These are phyloP conservation scores for Ophidiomyces ophidiicola DNA, from an alignment of 2,329 filamentous ascomycete species.

Conservation along the genomic window DNA sequence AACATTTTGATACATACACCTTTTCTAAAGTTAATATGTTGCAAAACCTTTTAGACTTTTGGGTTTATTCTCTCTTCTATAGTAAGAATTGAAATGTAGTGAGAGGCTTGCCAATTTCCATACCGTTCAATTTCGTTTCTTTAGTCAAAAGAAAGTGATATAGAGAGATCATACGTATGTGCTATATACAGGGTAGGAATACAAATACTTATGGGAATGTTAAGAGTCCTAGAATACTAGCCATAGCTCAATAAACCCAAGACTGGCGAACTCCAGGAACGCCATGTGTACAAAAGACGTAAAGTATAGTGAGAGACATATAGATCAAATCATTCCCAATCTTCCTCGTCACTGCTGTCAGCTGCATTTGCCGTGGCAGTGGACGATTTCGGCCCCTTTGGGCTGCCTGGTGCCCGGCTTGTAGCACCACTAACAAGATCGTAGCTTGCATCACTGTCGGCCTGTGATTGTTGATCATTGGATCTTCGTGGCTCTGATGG, in stretches of 20 bases:
- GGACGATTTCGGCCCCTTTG: slow-evolving; percentile 43
- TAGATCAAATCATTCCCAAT: slow-evolving; percentile 53
- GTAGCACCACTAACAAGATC: slow-evolving; percentile 76
- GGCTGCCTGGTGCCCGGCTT: slow-evolving; percentile 62
- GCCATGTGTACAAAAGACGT: neutral
- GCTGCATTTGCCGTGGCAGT: slow-evolving; percentile 30
- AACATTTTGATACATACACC: too few species aligned
- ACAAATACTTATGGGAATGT: too few species aligned
- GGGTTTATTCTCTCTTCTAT: too few species aligned
- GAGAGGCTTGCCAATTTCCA: too few species aligned
- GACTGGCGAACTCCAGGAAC: neutral
- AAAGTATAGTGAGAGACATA: neutral
- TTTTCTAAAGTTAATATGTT: too few species aligned
- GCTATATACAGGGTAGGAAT: too few species aligned
- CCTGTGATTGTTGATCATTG: slow-evolving; percentile 78
- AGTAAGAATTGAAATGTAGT: too few species aligned
- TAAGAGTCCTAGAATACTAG: neutral
- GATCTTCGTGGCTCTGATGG: slow-evolving; percentile 55
- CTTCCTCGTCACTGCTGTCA: slow-evolving; percentile 56
- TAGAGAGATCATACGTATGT: too few species aligned
- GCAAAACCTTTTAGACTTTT: too few species aligned
- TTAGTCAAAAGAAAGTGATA: too few species aligned
- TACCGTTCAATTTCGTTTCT: too few species aligned
- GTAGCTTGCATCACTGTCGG: slow-evolving; percentile 91
- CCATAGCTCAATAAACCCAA: neutral